Evolutionary conservation across 106 monocot genomes (phyloP).

Genomic region (Cymbidium sinense): DNA sequence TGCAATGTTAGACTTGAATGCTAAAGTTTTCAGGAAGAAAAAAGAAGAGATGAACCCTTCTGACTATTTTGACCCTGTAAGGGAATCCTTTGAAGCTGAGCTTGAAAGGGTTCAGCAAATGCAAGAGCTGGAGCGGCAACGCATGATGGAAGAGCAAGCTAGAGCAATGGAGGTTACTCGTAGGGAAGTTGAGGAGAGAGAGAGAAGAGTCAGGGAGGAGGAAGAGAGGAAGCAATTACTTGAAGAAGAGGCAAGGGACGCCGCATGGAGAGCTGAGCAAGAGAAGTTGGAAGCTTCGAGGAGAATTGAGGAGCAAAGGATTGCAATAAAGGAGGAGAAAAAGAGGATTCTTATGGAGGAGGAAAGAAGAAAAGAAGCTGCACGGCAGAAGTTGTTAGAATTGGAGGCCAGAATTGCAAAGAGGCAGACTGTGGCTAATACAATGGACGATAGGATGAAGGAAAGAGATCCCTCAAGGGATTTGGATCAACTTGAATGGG

Average conservation of each 20-base stretch:
- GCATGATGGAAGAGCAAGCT: constrained; percentile 64
- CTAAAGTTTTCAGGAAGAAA: constrained; percentile 65
- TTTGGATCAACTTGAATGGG: constrained; percentile 40
- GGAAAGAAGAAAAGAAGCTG: constrained; percentile 89
- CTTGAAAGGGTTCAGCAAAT: constrained; percentile 76
- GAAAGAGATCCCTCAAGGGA: constrained; percentile 25
- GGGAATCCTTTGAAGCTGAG: constrained; percentile 97
- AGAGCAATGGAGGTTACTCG: constrained; percentile 62
- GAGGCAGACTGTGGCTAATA: constrained; percentile 45
- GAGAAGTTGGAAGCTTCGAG: constrained; percentile 65
- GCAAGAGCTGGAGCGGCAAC: constrained; percentile 81
- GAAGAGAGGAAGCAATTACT: constrained; percentile 51
- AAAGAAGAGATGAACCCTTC: constrained; percentile 45
- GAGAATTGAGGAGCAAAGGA: constrained; percentile 67
- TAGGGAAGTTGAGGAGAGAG: constrained; percentile 82
- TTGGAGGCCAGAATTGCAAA: constrained; percentile 81
- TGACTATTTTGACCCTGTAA: constrained; percentile 75
- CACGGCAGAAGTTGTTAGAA: constrained; percentile 67
- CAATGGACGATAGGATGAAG: constrained; percentile 19
- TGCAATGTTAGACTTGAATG: constrained; percentile 37
- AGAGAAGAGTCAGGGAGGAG: constrained; percentile 71
- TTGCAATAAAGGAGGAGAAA: constrained; percentile 85
- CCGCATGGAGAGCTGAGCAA: constrained; percentile 73
- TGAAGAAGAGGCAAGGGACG: constrained; percentile 79
- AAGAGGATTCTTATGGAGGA: constrained; percentile 63